Percentiles rank a stretch among this genome's conserved stretches.
Evolutionary conservation across 176 grass and related monocot genomes (phyloP).

Genomic region (Pontederia crassipes): DNA sequence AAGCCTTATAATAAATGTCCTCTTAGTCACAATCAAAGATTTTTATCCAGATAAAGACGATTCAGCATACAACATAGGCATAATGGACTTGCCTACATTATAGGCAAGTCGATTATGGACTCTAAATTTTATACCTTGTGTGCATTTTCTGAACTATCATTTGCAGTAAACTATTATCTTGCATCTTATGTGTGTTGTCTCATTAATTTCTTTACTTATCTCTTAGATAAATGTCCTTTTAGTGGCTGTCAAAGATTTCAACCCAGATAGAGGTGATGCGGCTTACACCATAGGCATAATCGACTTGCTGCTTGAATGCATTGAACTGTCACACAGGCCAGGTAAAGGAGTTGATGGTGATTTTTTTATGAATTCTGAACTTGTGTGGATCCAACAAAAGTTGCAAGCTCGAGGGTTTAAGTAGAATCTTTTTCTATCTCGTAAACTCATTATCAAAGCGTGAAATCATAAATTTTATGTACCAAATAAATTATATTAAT

Average conservation of each 20-base stretch:
- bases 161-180: not conserved
- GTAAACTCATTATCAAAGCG: no score
- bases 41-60: no score
- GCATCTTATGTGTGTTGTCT: constrained; percentile 2
- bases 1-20: no score
- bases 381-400: not conserved
- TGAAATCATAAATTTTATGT: no score
- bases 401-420: not conserved
- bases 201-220: constrained; percentile 28
- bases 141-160: not conserved
- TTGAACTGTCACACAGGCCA: constrained; percentile 90
- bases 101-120: no score
- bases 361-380: no score
- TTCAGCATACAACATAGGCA: no score
- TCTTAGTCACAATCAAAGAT: no score
- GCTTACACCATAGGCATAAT: constrained; percentile 99
- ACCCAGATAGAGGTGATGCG: constrained; percentile 84
- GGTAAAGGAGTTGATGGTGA: constrained; percentile 32
- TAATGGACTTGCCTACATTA: no score
- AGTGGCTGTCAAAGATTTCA: constrained; percentile 91
- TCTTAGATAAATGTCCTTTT: constrained; percentile 87
- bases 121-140: not conserved
- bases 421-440: not conserved
- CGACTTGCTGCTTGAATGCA: constrained; percentile 96
- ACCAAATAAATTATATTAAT: no score